These are phyloP conservation scores for Cercospora sp. DNA, from an alignment of 2,329 filamentous ascomycete species.

Conservation along the genomic window DNA sequence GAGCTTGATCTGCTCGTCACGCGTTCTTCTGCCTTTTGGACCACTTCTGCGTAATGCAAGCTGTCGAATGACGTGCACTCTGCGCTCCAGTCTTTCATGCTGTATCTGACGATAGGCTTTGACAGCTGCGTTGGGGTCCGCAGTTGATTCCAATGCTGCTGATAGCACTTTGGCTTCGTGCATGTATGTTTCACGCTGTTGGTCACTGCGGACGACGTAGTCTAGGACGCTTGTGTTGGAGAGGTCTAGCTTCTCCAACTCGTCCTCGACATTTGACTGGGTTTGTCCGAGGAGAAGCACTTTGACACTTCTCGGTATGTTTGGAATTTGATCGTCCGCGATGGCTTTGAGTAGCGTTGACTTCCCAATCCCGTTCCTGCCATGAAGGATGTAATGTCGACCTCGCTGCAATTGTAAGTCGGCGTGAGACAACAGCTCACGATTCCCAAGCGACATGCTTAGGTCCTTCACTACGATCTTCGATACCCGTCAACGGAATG, in stretches of 20 bases:
- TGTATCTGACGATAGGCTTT: slow-evolving; percentile 22
- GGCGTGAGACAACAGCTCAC: slow-evolving; percentile 69
- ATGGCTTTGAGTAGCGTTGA: slow-evolving; percentile 76
- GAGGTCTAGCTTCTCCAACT: slow-evolving; percentile 8
- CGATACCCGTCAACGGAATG: background rate
- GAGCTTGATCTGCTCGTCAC: slow-evolving; percentile 69
- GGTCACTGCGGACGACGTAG: slow-evolving; percentile 29
- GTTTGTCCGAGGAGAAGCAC: slow-evolving; percentile 72
- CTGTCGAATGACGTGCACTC: slow-evolving; percentile 40
- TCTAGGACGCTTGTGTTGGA: slow-evolving; percentile 28
- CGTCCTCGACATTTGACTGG: slow-evolving; percentile 31
- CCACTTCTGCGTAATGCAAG: slow-evolving; percentile 74
- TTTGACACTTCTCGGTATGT: slow-evolving; percentile 65
- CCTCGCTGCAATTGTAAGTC: slow-evolving; percentile 71
- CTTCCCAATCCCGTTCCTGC: slow-evolving; percentile 80
- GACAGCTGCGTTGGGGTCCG: slow-evolving; percentile 19
- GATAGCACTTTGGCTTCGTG: slow-evolving; percentile 23
- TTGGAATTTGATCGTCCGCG: slow-evolving; percentile 74
- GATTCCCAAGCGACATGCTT: slow-evolving; percentile 61
- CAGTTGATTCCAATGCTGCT: slow-evolving; percentile 17
- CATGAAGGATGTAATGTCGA: slow-evolving; percentile 73
- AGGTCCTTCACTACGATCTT: slow-evolving; percentile 63
- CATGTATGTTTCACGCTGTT: slow-evolving; percentile 23
- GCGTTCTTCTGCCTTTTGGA: slow-evolving; percentile 68
- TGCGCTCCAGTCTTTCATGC: slow-evolving; percentile 24